Percentiles rank a stretch among this genome's conserved stretches.
Conservation (phyloP, 2,329 filamentous ascomycete genomes). For the Ophiostoma montium region DNA sequence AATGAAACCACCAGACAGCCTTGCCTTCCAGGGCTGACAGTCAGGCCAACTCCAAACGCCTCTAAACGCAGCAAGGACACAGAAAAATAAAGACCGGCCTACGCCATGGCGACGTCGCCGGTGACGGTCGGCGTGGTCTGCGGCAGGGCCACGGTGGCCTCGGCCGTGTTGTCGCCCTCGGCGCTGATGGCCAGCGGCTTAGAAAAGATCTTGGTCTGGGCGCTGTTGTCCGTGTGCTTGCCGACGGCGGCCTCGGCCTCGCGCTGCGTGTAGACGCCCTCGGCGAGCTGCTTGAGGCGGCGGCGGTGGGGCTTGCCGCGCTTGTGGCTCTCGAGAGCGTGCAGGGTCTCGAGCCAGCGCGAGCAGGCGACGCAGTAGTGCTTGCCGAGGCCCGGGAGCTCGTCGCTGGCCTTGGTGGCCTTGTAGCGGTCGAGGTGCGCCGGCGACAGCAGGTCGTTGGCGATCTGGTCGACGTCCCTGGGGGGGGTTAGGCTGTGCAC, state of each 20-base stretch:
- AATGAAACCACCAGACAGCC: not conserved
- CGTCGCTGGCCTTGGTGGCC: constrained; percentile 64
- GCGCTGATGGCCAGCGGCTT: constrained; percentile 6
- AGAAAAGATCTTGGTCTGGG: constrained; percentile 7
- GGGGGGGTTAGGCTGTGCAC: not conserved
- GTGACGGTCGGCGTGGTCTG: not conserved
- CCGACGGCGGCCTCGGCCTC: constrained; percentile 72
- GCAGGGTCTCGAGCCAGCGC: constrained; percentile 86
- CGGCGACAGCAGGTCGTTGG: constrained; percentile 63
- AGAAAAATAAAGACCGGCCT: not conserved
- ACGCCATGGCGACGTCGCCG: constrained; percentile 7
- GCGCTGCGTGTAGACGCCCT: constrained; percentile 76
- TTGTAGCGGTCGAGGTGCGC: constrained; percentile 72
- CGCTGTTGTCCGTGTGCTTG: constrained; percentile 11
- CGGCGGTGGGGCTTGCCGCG: constrained; percentile 91
- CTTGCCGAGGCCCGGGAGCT: constrained; percentile 72
- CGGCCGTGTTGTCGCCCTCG: not conserved
- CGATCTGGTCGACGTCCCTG: constrained; percentile 87
- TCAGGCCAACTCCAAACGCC: constrained; percentile 1
- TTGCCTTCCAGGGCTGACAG: not conserved
- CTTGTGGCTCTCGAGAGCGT: constrained; percentile 59
- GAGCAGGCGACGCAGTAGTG: constrained; percentile 88
- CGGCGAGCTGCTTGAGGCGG: constrained; percentile 73
- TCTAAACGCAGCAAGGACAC: not conserved
- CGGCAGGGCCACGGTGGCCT: not conserved